phyloP scores from a whole-genome alignment of 208 protist species.

The Blastocrithidia nonstop region DNA sequence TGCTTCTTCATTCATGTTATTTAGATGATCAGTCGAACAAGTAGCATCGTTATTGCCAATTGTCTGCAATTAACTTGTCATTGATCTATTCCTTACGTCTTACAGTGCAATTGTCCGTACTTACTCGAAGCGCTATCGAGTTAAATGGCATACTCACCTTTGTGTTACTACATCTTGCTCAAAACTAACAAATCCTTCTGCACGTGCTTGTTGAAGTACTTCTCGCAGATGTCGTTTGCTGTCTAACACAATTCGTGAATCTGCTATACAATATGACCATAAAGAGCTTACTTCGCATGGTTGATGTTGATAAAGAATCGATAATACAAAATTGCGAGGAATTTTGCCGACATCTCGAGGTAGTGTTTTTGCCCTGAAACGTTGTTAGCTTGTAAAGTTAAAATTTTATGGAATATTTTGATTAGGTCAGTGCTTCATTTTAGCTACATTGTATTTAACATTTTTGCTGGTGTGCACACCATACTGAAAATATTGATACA shows the following conservation, averaged over 20 bases:
- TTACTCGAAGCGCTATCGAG: slow-evolving; percentile 76
- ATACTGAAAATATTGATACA: slow-evolving; percentile 32
- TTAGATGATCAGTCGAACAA: too few relatives aligned
- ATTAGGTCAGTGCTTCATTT: slow-evolving; percentile 71
- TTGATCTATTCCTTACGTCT: too few relatives aligned
- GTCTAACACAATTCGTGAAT: slow-evolving; percentile 76
- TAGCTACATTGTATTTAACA: slow-evolving; percentile 39
- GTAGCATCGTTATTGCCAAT: too few relatives aligned
- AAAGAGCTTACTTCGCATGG: slow-evolving; percentile 72
- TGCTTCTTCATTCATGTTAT: slow-evolving; percentile 44
- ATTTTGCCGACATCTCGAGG: slow-evolving; percentile 77
- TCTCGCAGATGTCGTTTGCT: slow-evolving; percentile 82
- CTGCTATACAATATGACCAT: slow-evolving; percentile 65
- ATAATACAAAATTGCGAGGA: slow-evolving; percentile 73
- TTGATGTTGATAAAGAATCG: slow-evolving; percentile 79
- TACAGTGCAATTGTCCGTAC: slow-evolving; percentile 36
- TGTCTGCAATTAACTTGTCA: too few relatives aligned
- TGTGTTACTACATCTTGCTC: slow-evolving; percentile 51
- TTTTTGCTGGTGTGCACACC: slow-evolving; percentile 58
- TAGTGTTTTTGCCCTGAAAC: slow-evolving; percentile 54
- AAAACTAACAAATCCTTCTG: slow-evolving; percentile 79
- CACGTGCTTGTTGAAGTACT: slow-evolving; percentile 70
- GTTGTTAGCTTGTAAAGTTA: slow-evolving; percentile 56
- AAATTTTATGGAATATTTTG: slow-evolving; percentile 69
- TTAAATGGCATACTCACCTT: slow-evolving; percentile 62